Percentiles rank a stretch among this genome's conserved stretches.
These are phyloP conservation scores for Colletotrichum sp. DNA, from an alignment of 2,329 filamentous ascomycete genomes.

Conservation along the genomic window DNA sequence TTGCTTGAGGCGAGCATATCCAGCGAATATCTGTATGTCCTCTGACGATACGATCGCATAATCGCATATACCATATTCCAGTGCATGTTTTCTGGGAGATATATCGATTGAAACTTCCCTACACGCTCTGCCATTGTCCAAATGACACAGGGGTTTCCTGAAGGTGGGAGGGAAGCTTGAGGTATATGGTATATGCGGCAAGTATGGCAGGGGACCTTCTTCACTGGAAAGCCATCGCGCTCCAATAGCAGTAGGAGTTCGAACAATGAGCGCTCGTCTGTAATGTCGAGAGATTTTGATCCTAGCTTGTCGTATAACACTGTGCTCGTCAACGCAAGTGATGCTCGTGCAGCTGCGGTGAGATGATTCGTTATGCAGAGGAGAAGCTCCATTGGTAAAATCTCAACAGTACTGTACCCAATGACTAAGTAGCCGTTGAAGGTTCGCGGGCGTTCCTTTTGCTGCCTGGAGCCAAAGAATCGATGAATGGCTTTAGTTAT, in stretches of 20 bases:
- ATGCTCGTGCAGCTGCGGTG: not conserved
- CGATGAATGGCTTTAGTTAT: not conserved
- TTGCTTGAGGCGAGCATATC: no score
- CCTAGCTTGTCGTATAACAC: not conserved
- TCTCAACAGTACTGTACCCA: not conserved
- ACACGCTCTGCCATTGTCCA: not conserved
- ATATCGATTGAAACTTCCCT: not conserved
- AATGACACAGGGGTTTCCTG: not conserved
- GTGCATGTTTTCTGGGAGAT: not conserved
- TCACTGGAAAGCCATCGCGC: not conserved
- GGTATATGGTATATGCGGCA: not conserved
- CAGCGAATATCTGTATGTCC: no score
- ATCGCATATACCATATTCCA: not conserved
- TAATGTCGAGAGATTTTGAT: not conserved
- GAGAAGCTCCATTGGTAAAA: not conserved
- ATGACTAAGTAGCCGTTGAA: not conserved
- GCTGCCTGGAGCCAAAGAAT: not conserved
- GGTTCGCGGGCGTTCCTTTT: not conserved
- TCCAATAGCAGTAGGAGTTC: not conserved
- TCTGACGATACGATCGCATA: not conserved
- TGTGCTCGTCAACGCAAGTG: not conserved
- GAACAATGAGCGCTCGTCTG: not conserved
- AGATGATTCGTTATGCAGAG: not conserved
- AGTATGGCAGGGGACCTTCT: not conserved
- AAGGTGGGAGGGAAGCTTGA: not conserved